These are phyloP conservation scores for Phytophthora rubi DNA, from an alignment of 352 stramenopile genomes.

Conservation along the genomic window DNA sequence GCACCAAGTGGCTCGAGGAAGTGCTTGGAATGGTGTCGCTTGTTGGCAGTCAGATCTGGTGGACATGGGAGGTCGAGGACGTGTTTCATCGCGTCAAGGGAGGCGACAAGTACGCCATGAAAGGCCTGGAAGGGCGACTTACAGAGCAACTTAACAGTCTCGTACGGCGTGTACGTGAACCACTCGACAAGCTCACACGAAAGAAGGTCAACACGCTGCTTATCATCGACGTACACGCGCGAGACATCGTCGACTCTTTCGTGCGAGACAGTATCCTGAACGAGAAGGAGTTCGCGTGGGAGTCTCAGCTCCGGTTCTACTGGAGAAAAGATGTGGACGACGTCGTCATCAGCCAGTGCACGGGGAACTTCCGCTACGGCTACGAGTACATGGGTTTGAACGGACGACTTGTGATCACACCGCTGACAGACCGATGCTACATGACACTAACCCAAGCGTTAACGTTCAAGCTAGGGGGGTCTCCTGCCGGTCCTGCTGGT, in stretches of 20 bases:
- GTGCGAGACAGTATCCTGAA: conserved; percentile 90
- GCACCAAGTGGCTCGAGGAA: conserved; percentile 88
- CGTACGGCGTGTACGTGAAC: conserved; percentile 90
- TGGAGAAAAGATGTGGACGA: conserved; percentile 92
- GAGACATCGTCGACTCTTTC: conserved; percentile 92
- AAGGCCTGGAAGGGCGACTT: conserved; percentile 90
- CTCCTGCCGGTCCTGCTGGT: conserved; percentile 88
- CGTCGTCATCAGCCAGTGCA: conserved; percentile 92
- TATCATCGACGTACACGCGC: conserved; percentile 92
- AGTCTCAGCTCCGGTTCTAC: conserved; percentile 91
- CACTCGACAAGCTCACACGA: conserved; percentile 80
- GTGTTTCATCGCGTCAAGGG: conserved; percentile 89
- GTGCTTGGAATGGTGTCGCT: conserved; percentile 93
- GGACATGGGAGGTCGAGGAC: conserved; percentile 95
- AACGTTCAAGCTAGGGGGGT: conserved; percentile 93
- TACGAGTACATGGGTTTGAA: conserved; percentile 96
- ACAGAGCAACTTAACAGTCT: conserved; percentile 92
- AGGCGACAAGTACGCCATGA: conserved; percentile 95
- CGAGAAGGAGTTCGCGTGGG: conserved; percentile 92
- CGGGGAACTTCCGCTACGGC: conserved; percentile 91
- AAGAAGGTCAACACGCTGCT: conserved; percentile 95
- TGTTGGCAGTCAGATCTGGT: conserved; percentile 94
- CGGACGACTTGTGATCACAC: conserved; percentile 92
- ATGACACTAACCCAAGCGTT: conserved; percentile 94
- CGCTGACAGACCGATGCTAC: conserved; percentile 93